These are phyloP conservation scores for Porogramme epimiltina DNA, from an alignment of 1,284 basidiomycete species.

Conservation along the genomic window DNA sequence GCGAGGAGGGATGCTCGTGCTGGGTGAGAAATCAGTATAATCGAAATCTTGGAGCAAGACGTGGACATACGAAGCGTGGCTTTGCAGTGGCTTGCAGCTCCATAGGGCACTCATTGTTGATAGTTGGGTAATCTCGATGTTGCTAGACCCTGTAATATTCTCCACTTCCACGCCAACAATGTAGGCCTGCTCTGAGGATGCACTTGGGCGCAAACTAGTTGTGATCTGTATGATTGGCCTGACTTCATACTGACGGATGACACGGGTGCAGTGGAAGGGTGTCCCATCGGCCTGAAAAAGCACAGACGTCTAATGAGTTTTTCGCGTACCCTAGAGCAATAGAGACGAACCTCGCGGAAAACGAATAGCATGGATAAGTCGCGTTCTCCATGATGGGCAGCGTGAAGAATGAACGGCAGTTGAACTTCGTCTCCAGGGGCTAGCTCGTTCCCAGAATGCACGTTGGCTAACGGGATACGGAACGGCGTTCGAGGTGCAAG, in stretches of 20 bases:
- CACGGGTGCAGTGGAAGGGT: constrained; percentile 56
- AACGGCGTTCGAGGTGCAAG: constrained; percentile 50
- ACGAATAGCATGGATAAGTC: constrained; percentile 65
- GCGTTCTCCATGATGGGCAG: constrained; percentile 46
- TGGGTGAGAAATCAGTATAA: constrained; percentile 24
- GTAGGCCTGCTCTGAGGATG: constrained; percentile 51
- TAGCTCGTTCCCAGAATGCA: constrained; percentile 39
- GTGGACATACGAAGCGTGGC: constrained; percentile 43
- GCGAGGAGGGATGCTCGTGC: constrained; percentile 46
- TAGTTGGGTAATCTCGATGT: constrained; percentile 56
- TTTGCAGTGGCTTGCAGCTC: constrained; percentile 45
- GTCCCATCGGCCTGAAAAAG: constrained; percentile 42
- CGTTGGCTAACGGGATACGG: constrained; percentile 41
- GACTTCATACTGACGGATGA: constrained; percentile 62
- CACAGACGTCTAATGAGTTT: no score
- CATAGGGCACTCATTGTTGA: constrained; percentile 67
- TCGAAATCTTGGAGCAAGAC: background rate
- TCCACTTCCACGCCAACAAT: constrained; percentile 58
- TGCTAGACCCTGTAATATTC: constrained; percentile 46
- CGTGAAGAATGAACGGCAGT: constrained; percentile 55
- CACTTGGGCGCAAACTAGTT: constrained; percentile 50
- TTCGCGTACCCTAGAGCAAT: no score
- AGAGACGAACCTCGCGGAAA: constrained; percentile 63
- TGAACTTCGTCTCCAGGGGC: constrained; percentile 49
- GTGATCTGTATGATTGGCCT: constrained; percentile 53